A percentile compares a stretch with the other conserved stretches of the same genome.
Conservation (phyloP, 805 yeast genomes). For the Metschnikowia kunwiensis region DNA sequence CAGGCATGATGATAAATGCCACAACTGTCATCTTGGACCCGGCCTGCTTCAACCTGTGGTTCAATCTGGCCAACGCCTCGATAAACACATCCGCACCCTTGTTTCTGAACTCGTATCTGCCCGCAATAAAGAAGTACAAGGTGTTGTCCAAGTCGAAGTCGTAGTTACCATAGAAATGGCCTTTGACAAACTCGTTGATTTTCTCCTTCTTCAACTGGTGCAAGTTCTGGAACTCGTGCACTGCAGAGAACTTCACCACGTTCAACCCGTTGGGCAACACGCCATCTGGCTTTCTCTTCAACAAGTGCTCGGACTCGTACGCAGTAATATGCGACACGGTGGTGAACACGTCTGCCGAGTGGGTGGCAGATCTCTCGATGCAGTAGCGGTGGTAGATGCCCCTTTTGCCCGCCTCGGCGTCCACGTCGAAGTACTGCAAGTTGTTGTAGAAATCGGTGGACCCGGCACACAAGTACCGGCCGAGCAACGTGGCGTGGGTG, state of each 20-base stretch:
- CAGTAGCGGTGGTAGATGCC: conserved; percentile 97
- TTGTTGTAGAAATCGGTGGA: conserved; percentile 94
- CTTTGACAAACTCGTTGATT: conserved; percentile 90
- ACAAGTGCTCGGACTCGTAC: conserved; percentile 84
- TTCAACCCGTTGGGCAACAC: conserved; percentile 95
- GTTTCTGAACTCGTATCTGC: conserved; percentile 93
- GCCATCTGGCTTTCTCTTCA: conserved; percentile 96
- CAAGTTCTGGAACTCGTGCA: conserved; percentile 95
- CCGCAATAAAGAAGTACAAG: conserved; percentile 92
- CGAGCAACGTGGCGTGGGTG: conserved; percentile 93
- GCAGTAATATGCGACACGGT: conserved; percentile 98
- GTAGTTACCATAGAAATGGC: conserved; percentile 95
- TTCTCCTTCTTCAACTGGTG: conserved; percentile 90
- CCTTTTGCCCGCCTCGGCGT: conserved; percentile 95
- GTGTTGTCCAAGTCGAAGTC: conserved; percentile 95
- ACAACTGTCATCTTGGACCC: conserved; percentile 91
- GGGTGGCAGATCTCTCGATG: conserved; percentile 94
- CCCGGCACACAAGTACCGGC: conserved; percentile 95
- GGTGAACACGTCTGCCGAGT: conserved; percentile 93
- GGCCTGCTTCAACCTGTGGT: conserved; percentile 75
- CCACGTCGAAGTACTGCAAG: conserved; percentile 85
- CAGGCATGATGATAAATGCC: conserved; percentile 98
- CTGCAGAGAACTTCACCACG: conserved; percentile 94
- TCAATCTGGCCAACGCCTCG: conserved; percentile 87
- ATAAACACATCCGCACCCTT: conserved; percentile 96